Evolutionary conservation across 495 filamentous ascomycete genomes (phyloP).

Genomic region (Tuber indicum): DNA sequence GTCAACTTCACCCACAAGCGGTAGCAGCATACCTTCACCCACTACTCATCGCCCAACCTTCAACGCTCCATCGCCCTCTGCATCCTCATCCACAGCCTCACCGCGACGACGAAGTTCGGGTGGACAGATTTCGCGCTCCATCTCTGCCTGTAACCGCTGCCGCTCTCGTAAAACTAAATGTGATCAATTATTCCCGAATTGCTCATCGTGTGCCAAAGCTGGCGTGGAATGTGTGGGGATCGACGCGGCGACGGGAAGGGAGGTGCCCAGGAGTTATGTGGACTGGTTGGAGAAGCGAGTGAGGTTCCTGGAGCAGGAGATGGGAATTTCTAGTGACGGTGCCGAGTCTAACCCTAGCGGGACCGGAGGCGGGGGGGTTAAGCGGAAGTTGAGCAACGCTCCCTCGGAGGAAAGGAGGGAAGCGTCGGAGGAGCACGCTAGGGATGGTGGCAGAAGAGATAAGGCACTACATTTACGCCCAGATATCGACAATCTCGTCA

Average conservation of each 20-base stretch:
- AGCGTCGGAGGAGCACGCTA: not conserved
- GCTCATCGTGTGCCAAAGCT: constrained; percentile 50
- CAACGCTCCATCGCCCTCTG: constrained; percentile 15
- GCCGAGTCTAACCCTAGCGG: constrained; percentile 32
- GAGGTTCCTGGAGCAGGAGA: constrained; percentile 48
- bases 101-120: constrained; percentile 27
- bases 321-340: constrained; percentile 32
- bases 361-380: constrained; percentile 30
- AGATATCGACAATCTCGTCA: constrained; percentile 40
- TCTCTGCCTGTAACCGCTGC: constrained; percentile 51
- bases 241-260: constrained; percentile 39
- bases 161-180: constrained; percentile 54
- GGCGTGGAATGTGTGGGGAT: constrained; percentile 48
- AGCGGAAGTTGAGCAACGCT: constrained; percentile 20
- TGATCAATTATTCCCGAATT: constrained; percentile 52
- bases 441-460: constrained; percentile 13
- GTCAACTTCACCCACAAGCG: not conserved
- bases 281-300: constrained; percentile 52
- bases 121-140: constrained; percentile 36
- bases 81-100: constrained; percentile 13
- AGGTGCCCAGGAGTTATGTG: constrained; percentile 44
- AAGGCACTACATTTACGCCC: constrained; percentile 36
- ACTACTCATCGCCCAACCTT: constrained; percentile 32
- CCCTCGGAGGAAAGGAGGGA: constrained; percentile 9
- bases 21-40: constrained; percentile 24